A percentile compares a stretch with the other conserved stretches of the same genome.
These are phyloP conservation scores for Trichoderma gracile DNA, from an alignment of 2,329 filamentous ascomycete genomes.

Conservation along the genomic window DNA sequence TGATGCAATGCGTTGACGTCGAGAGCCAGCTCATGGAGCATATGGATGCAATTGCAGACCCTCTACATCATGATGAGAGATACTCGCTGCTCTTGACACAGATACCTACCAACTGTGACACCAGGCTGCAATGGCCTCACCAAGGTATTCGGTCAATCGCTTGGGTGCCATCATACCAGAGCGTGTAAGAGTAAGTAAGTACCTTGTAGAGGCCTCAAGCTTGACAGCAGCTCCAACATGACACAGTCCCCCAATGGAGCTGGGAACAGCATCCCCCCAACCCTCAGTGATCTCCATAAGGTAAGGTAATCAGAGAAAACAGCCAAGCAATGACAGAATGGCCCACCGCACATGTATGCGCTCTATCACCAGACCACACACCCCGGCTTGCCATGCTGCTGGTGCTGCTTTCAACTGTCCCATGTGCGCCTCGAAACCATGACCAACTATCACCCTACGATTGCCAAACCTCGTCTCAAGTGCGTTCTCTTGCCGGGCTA, in stretches of 20 bases:
- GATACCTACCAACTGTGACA: too few relatives aligned
- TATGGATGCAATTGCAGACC: background rate
- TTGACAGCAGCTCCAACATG: background rate
- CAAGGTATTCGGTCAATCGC: too few relatives aligned
- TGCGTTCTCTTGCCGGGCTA: constrained; percentile 12
- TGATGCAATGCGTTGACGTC: too few relatives aligned
- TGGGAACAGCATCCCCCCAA: constrained; percentile 3
- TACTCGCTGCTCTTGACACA: too few relatives aligned
- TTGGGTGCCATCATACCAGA: too few relatives aligned
- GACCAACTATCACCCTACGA: background rate
- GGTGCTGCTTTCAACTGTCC: background rate
- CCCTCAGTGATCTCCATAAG: background rate
- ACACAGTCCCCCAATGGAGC: background rate
- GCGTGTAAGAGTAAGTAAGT: too few relatives aligned
- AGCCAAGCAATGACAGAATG: background rate
- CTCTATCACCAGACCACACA: constrained; percentile 18
- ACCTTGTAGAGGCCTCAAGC: background rate
- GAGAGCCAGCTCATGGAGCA: background rate
- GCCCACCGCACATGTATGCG: constrained; percentile 19
- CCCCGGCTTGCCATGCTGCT: background rate
- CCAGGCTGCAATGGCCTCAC: too few relatives aligned
- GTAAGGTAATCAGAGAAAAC: background rate
- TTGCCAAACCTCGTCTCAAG: constrained; percentile 1
- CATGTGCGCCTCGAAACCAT: constrained; percentile 10
- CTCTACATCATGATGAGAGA: background rate